Evolutionary conservation across 163 green algal species (phyloP).

Genomic region (Scenedesmus sp.): DNA sequence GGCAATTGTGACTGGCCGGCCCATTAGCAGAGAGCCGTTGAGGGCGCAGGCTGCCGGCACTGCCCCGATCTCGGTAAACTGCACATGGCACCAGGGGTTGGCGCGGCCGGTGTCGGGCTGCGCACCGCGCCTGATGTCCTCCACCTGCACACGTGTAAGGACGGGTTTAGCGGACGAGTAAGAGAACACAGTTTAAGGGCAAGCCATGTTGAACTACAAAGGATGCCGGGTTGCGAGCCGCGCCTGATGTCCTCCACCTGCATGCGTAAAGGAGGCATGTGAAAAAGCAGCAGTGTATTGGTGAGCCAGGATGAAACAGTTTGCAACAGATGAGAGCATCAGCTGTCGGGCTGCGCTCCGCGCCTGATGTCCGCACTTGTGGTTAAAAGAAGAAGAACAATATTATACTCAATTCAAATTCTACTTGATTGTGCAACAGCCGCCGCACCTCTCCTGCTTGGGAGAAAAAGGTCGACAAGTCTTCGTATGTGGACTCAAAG

Average conservation of each 20-base stretch:
- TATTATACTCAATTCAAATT: not conserved
- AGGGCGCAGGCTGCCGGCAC: constrained; percentile 37
- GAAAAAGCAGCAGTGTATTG: not conserved
- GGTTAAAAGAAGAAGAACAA: not conserved
- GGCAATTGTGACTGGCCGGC: constrained; percentile 27
- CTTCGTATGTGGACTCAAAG: constrained; percentile 75
- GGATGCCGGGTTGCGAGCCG: not conserved
- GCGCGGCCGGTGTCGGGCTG: not conserved
- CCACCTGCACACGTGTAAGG: not conserved
- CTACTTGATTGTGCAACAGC: not conserved
- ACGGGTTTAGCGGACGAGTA: not conserved
- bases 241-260: constrained; percentile 20
- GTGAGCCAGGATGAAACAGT: not conserved
- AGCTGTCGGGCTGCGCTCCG: constrained; percentile 20
- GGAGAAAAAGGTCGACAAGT: constrained; percentile 80
- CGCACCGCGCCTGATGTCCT: constrained; percentile 13
- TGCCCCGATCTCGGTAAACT: constrained; percentile 30
- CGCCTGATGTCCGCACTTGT: constrained; percentile 25
- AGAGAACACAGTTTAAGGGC: constrained; percentile 42
- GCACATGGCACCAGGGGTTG: constrained; percentile 37
- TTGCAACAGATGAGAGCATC: constrained; percentile 11
- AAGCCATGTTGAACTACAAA: constrained; percentile 30
- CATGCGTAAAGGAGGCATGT: not conserved
- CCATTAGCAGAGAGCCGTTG: constrained; percentile 34
- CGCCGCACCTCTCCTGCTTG: constrained; percentile 59